Evolutionary conservation across 768 basidiomycete genomes (phyloP).

Genomic region (Lactarius hatsudake): DNA sequence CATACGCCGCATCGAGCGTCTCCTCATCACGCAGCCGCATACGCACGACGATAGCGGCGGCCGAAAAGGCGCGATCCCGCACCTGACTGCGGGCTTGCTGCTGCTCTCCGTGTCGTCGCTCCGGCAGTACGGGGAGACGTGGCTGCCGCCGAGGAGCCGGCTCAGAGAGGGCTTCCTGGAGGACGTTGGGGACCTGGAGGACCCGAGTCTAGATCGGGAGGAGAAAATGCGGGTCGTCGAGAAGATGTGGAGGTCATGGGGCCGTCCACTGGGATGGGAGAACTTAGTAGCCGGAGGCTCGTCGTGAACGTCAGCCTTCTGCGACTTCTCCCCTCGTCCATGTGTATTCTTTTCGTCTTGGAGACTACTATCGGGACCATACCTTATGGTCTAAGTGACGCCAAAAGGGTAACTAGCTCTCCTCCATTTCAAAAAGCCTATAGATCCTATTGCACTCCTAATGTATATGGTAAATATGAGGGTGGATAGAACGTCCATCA

Average conservation of each 20-base stretch:
- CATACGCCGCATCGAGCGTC: conserved; percentile 74
- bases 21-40: conserved; percentile 53
- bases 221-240: conserved; percentile 80
- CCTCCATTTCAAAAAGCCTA: not conserved
- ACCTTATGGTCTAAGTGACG: not conserved
- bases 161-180: conserved; percentile 79
- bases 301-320: not conserved
- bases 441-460: not conserved
- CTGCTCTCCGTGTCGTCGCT: conserved; percentile 68
- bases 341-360: not conserved
- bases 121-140: conserved; percentile 57
- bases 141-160: conserved; percentile 55
- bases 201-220: conserved; percentile 59
- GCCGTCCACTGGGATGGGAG: conserved; percentile 61
- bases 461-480: not conserved
- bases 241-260: conserved; percentile 90
- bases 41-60: conserved; percentile 27
- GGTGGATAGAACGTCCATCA: not conserved
- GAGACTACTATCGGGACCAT: not conserved
- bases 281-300: conserved; percentile 27
- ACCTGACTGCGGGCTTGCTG: conserved; percentile 70
- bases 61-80: conserved; percentile 37
- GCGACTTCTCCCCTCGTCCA: not conserved
- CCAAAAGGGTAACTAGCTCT: not conserved
- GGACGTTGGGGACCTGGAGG: conserved; percentile 80